Conservation (phyloP, 352 stramenopile genomes). For the Phytophthora macrochlamydospora region DNA sequence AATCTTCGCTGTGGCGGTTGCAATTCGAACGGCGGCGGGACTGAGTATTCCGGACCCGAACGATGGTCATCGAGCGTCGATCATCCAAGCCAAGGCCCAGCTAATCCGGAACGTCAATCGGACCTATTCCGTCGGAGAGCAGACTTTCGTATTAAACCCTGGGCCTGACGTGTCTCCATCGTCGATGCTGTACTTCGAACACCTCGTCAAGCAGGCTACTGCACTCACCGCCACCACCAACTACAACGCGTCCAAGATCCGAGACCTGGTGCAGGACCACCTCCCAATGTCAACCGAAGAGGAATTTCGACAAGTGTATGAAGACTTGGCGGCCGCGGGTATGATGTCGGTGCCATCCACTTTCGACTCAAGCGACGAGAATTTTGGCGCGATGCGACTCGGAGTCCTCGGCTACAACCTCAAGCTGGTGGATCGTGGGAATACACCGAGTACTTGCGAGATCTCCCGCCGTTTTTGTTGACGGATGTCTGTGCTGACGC, state of each 20-base stretch:
- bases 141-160: conserved; percentile 27
- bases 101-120: conserved; percentile 40
- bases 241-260: conserved; percentile 26
- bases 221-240: conserved; percentile 29
- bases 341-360: conserved; percentile 29
- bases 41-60: conserved; percentile 26
- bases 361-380: conserved; percentile 40
- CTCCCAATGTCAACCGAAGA: conserved; percentile 11
- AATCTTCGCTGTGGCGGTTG: conserved; percentile 1
- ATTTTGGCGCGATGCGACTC: conserved; percentile 39
- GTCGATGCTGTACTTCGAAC: conserved; percentile 37
- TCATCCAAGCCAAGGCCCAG: conserved; percentile 23
- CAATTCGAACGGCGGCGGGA: not conserved
- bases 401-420: conserved; percentile 41
- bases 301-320: conserved; percentile 27
- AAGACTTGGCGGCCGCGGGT: conserved; percentile 21
- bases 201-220: conserved; percentile 23
- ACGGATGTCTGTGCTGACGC: conserved; percentile 22
- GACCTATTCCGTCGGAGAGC: conserved; percentile 25
- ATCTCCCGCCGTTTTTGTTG: conserved; percentile 8
- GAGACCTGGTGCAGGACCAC: conserved; percentile 23
- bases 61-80: conserved; percentile 30
- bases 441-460: conserved; percentile 20
- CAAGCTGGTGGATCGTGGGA: conserved; percentile 25
- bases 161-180: conserved; percentile 24